Conservation (phyloP, 2,329 filamentous ascomycete species). For the Xylariaceae sp. region DNA sequence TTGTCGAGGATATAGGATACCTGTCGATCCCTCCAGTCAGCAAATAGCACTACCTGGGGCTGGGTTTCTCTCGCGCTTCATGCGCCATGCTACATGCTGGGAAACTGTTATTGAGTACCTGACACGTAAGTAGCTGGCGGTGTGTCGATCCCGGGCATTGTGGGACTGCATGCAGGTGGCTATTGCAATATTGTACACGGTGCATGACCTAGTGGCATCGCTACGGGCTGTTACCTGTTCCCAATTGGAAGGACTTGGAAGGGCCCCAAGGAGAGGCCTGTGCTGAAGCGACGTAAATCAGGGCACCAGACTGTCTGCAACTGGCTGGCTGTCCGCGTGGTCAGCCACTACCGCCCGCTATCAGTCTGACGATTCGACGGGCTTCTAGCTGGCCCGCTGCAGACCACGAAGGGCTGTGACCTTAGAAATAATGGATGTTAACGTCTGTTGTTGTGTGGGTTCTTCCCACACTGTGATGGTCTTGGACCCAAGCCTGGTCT, state of each 20-base stretch:
- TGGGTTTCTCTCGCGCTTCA: conserved; percentile 11
- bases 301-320: no score
- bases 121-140: conserved; percentile 21
- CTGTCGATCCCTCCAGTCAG: conserved; percentile 14
- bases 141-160: conserved; percentile 20
- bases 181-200: conserved; percentile 25
- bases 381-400: conserved; percentile 16
- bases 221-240: conserved; percentile 8
- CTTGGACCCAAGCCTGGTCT: conserved; percentile 8
- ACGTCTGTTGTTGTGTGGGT: conserved; percentile 2
- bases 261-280: no score
- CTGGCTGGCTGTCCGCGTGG: no score
- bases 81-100: conserved; percentile 3
- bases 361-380: conserved; percentile 15
- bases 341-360: no score
- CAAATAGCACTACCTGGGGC: conserved; percentile 15
- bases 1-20: conserved; percentile 19
- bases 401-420: conserved; percentile 2
- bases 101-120: conserved; percentile 21
- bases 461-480: conserved; percentile 10
- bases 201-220: conserved; percentile 22
- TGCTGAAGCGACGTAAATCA: no score
- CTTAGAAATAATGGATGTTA: background rate
- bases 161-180: conserved; percentile 13
- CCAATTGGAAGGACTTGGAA: no score